Evolutionary conservation across 202 grass and related monocot genomes (phyloP), one percentile per base, ranked within the genome.

Genomic region (Alloteropsis angusta): DNA sequence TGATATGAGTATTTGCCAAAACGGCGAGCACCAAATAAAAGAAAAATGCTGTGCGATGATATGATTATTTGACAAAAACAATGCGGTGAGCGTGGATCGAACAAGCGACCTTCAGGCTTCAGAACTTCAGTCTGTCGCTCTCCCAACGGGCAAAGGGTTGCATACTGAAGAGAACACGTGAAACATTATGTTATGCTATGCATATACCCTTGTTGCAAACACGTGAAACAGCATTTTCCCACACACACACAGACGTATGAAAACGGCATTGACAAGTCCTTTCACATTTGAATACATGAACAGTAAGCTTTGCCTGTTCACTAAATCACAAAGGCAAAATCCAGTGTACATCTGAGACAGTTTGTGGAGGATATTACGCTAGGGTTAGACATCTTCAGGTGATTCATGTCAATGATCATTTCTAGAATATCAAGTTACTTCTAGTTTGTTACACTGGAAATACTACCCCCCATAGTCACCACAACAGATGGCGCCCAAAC

Each of bases 121-220:
- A 93, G 91, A 81, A 89, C 86, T 97, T 97, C 84, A 93, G 91
- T 92, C 91, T 92, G 88, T 93, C 88, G 91, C 82, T 92, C 86
- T 97, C 91, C n/a, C n/a, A n/a, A n/a, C n/a, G n/a, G n/a, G n/a
- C n/a, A n/a, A n/a, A n/a, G n/a, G 28, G 28, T 30, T 30, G 28
- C 28, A 30, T 30, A 1, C 28, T 30, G 28, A 1, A 3, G 2
- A 30, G 2, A 55, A 9, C 19, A 60, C 12, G 23, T 26, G 11
- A 14, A 3, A 58, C 22, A 4, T 14, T 28, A 58, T 1, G 28
- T 3, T 30, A 30, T 30, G 28, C n/a, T n/a, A n/a, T n/a, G n/a
- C n/a, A n/a, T 30, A 30, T 30, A 30, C 2, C 28, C 28, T 30
- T 30, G 28, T 30, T 30, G 3, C 17, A 6, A 55, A 9, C 19